Evolutionary conservation across 441 rosid species (phyloP), one percentile per base, ranked within the genome.

Genomic region (Erodium texanum): DNA sequence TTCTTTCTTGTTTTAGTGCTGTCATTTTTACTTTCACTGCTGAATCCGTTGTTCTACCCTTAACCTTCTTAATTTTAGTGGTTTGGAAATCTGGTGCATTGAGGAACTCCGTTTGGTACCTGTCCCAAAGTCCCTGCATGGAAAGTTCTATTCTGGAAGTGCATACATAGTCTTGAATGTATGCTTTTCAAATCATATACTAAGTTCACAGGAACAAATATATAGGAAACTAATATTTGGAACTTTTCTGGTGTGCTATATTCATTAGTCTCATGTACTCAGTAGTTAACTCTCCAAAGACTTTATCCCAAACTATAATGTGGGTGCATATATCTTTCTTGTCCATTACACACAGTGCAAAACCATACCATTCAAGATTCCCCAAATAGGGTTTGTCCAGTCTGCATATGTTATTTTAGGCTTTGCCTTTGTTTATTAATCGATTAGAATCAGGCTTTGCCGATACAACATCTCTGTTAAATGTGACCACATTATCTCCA

Each of bases 21-120:
- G 1, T 32, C 36, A 32, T 32, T 15, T 50, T 54, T 62, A 61
- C 3, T 34, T 56, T 2, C 19, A 56, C 9, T 56, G 62, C 62
- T 56, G 62, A 19, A 56, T 56, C 62, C 62, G 19, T 24, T 74
- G 24, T 23, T 59, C 68, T 56, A 24, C 73, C 69, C 71, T 79
- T 71, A 38, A 32, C 32, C 7, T 19, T 45, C 24, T 36, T 74
- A 29, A 61, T 23, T 65, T 61, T 72, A 89, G 97, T 70, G 97
- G 96, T 32, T 24, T 92, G 75, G 91, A 89, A 77, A 85, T 92
- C 62, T 92, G 97, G 96, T 87, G 96, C 68, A 62, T 86, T 54
- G 87, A 83, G 71, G 80, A 83, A 10, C 80, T 77, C 29, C 86
- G 62, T 23, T 73, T 86, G 73, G 81, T 86, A 45, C 78, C 85